Conservation (phyloP, 2,329 filamentous ascomycete species). For the Trichoderma hamatum region DNA sequence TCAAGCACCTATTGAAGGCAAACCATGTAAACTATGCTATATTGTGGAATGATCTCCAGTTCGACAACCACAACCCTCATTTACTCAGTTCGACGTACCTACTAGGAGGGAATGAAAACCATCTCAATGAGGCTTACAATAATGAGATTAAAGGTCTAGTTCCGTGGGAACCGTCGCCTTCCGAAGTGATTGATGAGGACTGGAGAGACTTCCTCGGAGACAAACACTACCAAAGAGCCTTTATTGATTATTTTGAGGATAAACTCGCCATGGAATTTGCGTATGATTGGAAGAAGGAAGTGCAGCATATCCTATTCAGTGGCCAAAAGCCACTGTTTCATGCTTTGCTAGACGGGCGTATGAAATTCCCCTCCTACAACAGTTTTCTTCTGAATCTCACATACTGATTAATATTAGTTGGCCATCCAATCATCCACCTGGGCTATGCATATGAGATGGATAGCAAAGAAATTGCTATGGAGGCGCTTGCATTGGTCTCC, state of each 20-base stretch:
- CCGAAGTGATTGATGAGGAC: conserved; percentile 79
- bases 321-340: conserved; percentile 79
- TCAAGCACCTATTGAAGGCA: conserved; percentile 88
- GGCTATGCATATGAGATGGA: conserved; percentile 92
- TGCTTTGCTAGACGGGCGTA: conserved; percentile 77
- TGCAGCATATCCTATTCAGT: conserved; percentile 74
- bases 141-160: conserved; percentile 71
- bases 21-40: conserved; percentile 92
- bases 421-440: conserved; percentile 90
- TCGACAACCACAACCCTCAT: conserved; percentile 83
- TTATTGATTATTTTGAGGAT: conserved; percentile 94
- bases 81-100: conserved; percentile 84
- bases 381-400: not conserved
- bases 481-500: conserved; percentile 73
- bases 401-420: conserved; percentile 58
- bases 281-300: conserved; percentile 83
- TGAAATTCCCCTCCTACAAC: conserved; percentile 36
- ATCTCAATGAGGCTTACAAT: conserved; percentile 82
- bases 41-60: conserved; percentile 72
- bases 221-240: conserved; percentile 82
- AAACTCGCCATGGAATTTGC: conserved; percentile 70
- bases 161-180: conserved; percentile 80
- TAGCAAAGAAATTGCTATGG: conserved; percentile 83
- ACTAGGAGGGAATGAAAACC: conserved; percentile 71
- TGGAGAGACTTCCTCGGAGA: conserved; percentile 86